phyloP scores from a whole-genome alignment of 257 asterid species.

The Eucommia ulmoides region DNA sequence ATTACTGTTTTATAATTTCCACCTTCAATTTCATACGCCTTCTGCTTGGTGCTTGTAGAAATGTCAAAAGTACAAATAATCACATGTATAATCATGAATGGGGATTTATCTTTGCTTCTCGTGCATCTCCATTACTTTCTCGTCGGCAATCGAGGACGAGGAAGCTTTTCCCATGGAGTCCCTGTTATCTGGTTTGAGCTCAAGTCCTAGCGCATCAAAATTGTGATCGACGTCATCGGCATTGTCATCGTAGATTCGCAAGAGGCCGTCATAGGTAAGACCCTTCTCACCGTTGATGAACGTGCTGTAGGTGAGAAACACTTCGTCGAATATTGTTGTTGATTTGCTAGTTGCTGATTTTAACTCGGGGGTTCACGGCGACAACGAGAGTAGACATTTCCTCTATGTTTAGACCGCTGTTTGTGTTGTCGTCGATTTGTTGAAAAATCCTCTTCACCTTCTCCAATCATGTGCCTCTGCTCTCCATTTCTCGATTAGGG shows the following conservation, averaged over 20 bases:
- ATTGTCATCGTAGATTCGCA: conserved; percentile 94
- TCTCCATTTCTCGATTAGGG: conserved; percentile 39
- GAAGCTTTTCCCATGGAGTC: conserved; percentile 43
- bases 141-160: conserved; percentile 67
- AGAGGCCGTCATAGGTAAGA: conserved; percentile 74
- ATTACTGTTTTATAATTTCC: no score
- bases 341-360: conserved; percentile 91
- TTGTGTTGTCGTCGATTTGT: conserved; percentile 66
- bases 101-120: no score
- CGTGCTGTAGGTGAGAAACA: conserved; percentile 78
- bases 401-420: conserved; percentile 81
- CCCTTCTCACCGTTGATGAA: conserved; percentile 81
- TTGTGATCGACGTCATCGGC: conserved; percentile 98
- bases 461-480: conserved; percentile 96
- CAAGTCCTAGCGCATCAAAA: conserved; percentile 91
- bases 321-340: conserved; percentile 85
- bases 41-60: no score
- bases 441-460: conserved; percentile 79
- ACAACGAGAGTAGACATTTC: conserved; percentile 92
- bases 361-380: conserved; percentile 85
- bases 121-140: no score
- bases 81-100: no score
- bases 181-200: conserved; percentile 35
- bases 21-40: no score
- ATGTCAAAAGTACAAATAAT: no score